These are phyloP conservation scores for Cyclotella sp. DNA, from an alignment of 108 stramenopile genomes.

Conservation along the genomic window DNA sequence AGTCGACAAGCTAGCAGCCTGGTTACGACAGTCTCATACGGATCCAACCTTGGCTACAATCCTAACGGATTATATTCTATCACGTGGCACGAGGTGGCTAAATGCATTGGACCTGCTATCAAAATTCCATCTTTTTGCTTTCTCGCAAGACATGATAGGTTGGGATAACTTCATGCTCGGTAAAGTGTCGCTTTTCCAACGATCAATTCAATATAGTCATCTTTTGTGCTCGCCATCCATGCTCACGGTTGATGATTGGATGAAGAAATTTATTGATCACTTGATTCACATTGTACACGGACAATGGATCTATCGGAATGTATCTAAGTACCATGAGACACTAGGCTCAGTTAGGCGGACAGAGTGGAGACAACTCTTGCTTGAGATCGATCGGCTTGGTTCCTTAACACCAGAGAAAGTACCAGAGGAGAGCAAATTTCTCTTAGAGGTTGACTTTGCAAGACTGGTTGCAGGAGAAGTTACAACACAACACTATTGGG, in stretches of 20 bases:
- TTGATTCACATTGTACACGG: background rate
- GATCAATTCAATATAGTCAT: background rate
- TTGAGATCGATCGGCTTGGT: background rate
- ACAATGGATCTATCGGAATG: background rate
- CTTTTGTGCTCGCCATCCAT: background rate
- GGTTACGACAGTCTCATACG: background rate
- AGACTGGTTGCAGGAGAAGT: too few species aligned
- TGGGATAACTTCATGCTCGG: background rate
- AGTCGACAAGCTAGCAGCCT: background rate
- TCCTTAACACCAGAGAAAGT: background rate
- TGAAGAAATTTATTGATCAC: background rate
- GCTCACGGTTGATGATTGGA: background rate
- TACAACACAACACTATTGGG: background rate
- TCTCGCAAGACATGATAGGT: background rate
- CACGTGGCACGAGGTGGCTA: background rate
- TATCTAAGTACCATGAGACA: background rate
- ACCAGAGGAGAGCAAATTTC: background rate
- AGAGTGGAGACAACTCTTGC: background rate
- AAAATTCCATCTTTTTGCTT: background rate
- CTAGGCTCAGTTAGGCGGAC: background rate
- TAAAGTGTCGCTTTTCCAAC: background rate
- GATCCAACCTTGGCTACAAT: background rate
- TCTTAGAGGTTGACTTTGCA: too few species aligned
- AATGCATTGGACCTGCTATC: background rate
- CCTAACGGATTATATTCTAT: background rate